Evolutionary conservation across 2,329 filamentous ascomycete genomes (phyloP), one percentile per base, ranked within the genome.

Genomic region (Xylaria hypoxylon): DNA sequence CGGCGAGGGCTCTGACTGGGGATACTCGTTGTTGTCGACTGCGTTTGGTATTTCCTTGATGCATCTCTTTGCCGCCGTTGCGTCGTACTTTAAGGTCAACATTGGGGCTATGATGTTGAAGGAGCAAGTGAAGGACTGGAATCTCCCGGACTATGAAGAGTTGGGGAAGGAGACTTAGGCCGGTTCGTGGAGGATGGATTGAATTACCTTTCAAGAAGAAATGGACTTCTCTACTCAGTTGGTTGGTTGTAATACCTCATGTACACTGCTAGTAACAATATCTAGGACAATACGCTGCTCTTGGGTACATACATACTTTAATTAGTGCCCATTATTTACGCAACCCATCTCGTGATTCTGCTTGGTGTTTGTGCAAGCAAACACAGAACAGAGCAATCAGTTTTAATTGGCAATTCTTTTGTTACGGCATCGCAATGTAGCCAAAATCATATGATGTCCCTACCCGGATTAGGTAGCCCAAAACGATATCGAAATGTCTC

Each of bases 61-160:
- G 5, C 74, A 80, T 28, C 68, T 67, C 26, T 2, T 80, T 8
- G 24, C 79, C 3, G 75, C 74, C 17, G 44, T 77, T 3, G 69
- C 72, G 17, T 76, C 77, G 1, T 71, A 76, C 7, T 70, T 82
- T 42, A 77, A 71, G 68, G 13, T 83, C 24, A 75, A 82, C 68
- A 17, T 79, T 38, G 40, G 80, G 24, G 71, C 71, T 0, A 71
- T 70, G 33, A 76, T 70, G 66, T 42, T 80, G 7, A 65, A 80
- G 5, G 72, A 73, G 24, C 78, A 79, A 66, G 72, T 79, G 1
- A 74, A 75, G 50, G 52, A 64, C 17, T 82, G 79, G 80, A 63
- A 76, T 15, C 70, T 83, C 2, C 81, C 81, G 1, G 73, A 77
- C 13, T 82, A 81, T 62, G 63, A 75, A 33, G 73, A 72, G 67